Evolutionary conservation across 805 yeast species (phyloP).

Genomic region (Cephaloascus albidus): DNA sequence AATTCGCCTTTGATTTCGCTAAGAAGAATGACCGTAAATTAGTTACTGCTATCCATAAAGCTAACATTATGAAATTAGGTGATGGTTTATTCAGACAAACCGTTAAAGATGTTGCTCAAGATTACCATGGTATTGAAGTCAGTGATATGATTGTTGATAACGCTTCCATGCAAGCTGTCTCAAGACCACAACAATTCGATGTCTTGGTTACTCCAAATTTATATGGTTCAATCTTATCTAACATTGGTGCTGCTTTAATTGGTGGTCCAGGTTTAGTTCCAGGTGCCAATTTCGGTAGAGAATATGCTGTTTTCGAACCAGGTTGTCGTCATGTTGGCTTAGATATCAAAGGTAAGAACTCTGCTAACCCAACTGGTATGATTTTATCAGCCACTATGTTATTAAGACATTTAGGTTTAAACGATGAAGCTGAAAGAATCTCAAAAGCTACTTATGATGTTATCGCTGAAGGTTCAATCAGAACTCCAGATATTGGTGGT

Average conservation of each 20-base stretch:
- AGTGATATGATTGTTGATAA: slow-evolving; percentile 96
- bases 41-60: slow-evolving; percentile 97
- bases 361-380: slow-evolving; percentile 98
- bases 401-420: slow-evolving; percentile 92
- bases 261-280: slow-evolving; percentile 99
- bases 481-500: slow-evolving; percentile 93
- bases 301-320: slow-evolving; percentile 96
- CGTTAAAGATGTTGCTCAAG: slow-evolving; percentile 74
- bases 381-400: slow-evolving; percentile 83
- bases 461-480: slow-evolving; percentile 75
- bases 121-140: slow-evolving; percentile 74
- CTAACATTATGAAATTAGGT: slow-evolving; percentile 97
- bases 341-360: slow-evolving; percentile 88
- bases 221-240: slow-evolving; percentile 95
- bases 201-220: slow-evolving; percentile 96
- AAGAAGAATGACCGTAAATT: slow-evolving; percentile 81
- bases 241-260: slow-evolving; percentile 94
- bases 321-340: slow-evolving; percentile 99
- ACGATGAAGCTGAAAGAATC: slow-evolving; percentile 75
- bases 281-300: slow-evolving; percentile 97
- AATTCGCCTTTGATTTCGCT: slow-evolving; percentile 95
- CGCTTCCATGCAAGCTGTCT: slow-evolving; percentile 99
- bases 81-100: slow-evolving; percentile 97
- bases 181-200: slow-evolving; percentile 96
- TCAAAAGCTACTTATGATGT: slow-evolving; percentile 85